Evolutionary conservation across 2,329 filamentous ascomycete species (phyloP), one percentile per base, ranked within the genome.

Genomic region (Cladosporium velox): DNA sequence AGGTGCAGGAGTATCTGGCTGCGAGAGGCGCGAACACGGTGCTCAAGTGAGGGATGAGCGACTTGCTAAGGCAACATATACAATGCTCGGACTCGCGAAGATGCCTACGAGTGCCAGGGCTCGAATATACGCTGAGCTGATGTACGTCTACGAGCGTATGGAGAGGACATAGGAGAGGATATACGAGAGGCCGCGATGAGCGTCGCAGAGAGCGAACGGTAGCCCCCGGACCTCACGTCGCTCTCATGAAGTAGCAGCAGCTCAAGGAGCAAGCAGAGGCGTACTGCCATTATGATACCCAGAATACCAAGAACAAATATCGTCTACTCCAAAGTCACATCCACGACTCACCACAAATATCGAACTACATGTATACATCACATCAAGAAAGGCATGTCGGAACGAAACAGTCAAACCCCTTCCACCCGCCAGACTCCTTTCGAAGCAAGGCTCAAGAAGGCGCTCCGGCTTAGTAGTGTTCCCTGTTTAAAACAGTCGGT

Each of bases 381-480:
- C 49, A 11, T 34, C 2, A 26, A 24, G 24, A 24, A 21, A 49
- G 52, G 32, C 14, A 65, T 94, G 91, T 95, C 81, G 84, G 91
- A 90, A 86, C 91, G 89, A 87, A 91, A 91, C 92, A 69, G 97
- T 92, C 93, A 97, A 96, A 87, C 92, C 83, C 86, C 89, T 87
- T 90, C 92, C 91, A 97, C 88, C 89, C 91, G 90, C 88, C 88
- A 83, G 81, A 78, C 78, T 84, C 87, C 91, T 96, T 82, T 96
- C 91, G 83, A 87, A 81, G 83, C 84, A 85, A 88, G 86, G 88
- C 89, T 91, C 86, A 89, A 93, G 88, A 89, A 90, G 89, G 87
- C 87, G 91, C 93, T 96, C 93, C 93, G 93, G 93, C 93, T 97
- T 97, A 97, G 95, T 96, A 90, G 92, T 90, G 91, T 92, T 92